These are phyloP conservation scores for Penicillium paradoxum DNA, from an alignment of 495 filamentous ascomycete genomes.

Conservation along the genomic window DNA sequence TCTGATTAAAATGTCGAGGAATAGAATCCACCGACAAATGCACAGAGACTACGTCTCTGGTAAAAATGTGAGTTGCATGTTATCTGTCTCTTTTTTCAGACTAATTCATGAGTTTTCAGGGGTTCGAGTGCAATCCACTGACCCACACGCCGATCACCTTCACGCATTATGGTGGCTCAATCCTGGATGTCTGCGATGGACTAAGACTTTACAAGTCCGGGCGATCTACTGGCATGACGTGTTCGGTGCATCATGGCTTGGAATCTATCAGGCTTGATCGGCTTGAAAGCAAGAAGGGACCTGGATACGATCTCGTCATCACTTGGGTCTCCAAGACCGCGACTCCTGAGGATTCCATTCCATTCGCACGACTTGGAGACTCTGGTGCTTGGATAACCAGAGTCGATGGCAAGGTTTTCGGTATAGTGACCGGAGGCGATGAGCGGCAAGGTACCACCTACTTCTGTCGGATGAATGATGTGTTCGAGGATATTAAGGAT, in stretches of 20 bases:
- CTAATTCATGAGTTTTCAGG: background rate
- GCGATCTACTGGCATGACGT: background rate
- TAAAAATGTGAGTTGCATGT: background rate
- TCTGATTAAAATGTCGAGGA: background rate
- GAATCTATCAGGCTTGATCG: background rate
- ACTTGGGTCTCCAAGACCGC: background rate
- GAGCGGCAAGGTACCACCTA: background rate
- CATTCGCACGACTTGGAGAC: background rate
- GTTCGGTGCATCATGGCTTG: background rate
- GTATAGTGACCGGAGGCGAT: background rate
- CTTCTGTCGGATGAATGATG: background rate
- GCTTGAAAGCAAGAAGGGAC: background rate
- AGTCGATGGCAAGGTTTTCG: background rate
- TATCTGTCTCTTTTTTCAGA: background rate
- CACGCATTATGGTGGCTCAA: background rate
- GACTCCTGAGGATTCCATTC: background rate
- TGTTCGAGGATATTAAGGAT: background rate
- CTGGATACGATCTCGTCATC: background rate
- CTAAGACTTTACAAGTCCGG: background rate
- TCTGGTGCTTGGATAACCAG: background rate
- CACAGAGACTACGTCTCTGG: background rate
- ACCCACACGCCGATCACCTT: background rate
- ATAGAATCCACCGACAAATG: background rate
- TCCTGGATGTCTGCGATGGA: background rate
- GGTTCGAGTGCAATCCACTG: background rate